Conservation (phyloP, 2,329 filamentous ascomycete species). For the Diaporthe citriasiana region DNA sequence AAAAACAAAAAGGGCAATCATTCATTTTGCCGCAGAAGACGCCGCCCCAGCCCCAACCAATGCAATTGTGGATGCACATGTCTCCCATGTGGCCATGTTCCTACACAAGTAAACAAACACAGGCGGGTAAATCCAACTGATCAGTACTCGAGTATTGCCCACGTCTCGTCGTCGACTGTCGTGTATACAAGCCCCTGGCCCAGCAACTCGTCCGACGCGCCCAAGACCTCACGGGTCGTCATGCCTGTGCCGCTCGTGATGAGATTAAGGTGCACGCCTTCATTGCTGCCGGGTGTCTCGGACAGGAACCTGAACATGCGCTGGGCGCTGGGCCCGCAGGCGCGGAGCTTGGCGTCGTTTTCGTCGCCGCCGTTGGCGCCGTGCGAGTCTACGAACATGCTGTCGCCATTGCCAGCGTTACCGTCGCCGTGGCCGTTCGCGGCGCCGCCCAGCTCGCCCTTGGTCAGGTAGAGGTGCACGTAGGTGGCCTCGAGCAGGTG, state of each 20-base stretch:
- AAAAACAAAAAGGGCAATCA: constrained; percentile 37
- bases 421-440: constrained; percentile 52
- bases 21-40: constrained; percentile 39
- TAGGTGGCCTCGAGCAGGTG: constrained; percentile 92
- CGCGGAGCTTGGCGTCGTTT: constrained; percentile 58
- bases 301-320: constrained; percentile 81
- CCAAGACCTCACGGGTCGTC: constrained; percentile 77
- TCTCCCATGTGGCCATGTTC: constrained; percentile 1
- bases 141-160: constrained; percentile 82
- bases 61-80: constrained; percentile 32
- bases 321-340: constrained; percentile 70
- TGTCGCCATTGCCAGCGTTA: constrained; percentile 58
- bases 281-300: constrained; percentile 78
- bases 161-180: constrained; percentile 93
- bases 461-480: constrained; percentile 87
- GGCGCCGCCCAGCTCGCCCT: constrained; percentile 69
- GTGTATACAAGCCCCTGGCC: constrained; percentile 84
- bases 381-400: constrained; percentile 70
- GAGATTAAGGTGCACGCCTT: constrained; percentile 85
- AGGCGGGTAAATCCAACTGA: not conserved
- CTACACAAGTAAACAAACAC: constrained; percentile 25
- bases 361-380: constrained; percentile 56
- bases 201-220: constrained; percentile 86
- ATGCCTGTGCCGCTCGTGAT: constrained; percentile 78
- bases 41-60: constrained; percentile 36